Evolutionary conservation across 2,329 filamentous ascomycete species (phyloP).

Genomic region (Remersonia thermophila): DNA sequence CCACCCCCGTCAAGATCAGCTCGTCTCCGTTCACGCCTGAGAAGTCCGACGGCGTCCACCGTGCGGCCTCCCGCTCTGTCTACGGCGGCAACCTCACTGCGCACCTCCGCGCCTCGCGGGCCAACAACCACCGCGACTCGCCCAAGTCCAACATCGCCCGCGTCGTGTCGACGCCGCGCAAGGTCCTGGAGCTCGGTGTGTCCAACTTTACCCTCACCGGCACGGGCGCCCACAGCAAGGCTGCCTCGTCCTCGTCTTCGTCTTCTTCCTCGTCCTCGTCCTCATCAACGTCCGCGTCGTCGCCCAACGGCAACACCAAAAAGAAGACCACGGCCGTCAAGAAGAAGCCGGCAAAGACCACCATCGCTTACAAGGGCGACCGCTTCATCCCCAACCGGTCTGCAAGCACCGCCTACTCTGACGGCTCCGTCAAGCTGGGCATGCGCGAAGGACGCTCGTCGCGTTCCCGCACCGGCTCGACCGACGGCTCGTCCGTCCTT

Average conservation of each 20-base stretch:
- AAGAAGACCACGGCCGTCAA: slow-evolving; percentile 44
- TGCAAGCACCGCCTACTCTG: slow-evolving; percentile 78
- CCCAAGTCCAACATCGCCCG: slow-evolving; percentile 94
- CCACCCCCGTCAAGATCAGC: slow-evolving; percentile 39
- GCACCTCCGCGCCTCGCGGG: slow-evolving; percentile 59
- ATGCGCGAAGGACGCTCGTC: slow-evolving; percentile 54
- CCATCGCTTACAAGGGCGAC: slow-evolving; percentile 68
- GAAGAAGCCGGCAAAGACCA: slow-evolving; percentile 58
- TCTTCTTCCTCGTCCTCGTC: too few relatives aligned
- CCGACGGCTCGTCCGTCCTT: slow-evolving; percentile 63
- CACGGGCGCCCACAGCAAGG: slow-evolving; percentile 53
- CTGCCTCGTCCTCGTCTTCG: slow-evolving; percentile 29
- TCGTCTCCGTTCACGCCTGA: slow-evolving; percentile 71
- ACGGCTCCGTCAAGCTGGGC: slow-evolving; percentile 76
- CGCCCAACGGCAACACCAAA: slow-evolving; percentile 29
- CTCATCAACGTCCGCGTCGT: too few relatives aligned
- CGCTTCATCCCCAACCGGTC: slow-evolving; percentile 92
- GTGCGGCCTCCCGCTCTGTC: slow-evolving; percentile 54
- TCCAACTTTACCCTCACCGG: slow-evolving; percentile 88
- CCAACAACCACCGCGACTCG: slow-evolving; percentile 67
- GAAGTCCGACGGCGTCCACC: slow-evolving; percentile 37
- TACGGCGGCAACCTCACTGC: slow-evolving; percentile 70
- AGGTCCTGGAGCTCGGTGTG: slow-evolving; percentile 73
- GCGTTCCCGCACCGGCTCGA: slow-evolving; percentile 57
- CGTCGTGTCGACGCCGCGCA: slow-evolving; percentile 61